Evolutionary conservation across 768 basidiomycete species (phyloP).

Genomic region (Trametes sanguinea): DNA sequence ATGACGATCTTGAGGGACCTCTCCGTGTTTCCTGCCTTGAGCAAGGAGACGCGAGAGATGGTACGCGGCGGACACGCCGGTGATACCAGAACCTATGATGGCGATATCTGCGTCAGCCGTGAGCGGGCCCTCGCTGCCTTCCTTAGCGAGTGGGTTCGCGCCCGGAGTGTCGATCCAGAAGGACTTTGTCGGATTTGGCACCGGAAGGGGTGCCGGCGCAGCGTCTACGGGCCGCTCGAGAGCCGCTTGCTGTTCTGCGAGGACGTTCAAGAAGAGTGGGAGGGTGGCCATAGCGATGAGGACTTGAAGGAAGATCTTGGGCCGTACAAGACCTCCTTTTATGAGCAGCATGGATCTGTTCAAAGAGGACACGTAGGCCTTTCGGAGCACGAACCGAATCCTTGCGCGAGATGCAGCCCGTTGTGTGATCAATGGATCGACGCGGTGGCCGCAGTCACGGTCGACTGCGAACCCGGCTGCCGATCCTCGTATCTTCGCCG

Average conservation of each 20-base stretch:
- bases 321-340: no score
- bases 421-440: no score
- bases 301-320: neutral
- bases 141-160: slow-evolving; percentile 65
- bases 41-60: slow-evolving; percentile 51
- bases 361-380: no score
- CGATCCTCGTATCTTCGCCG: no score
- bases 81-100: slow-evolving; percentile 80
- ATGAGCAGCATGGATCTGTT: no score
- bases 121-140: slow-evolving; percentile 66
- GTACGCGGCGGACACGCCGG: slow-evolving; percentile 74
- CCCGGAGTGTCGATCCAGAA: slow-evolving; percentile 67
- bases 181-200: slow-evolving; percentile 64
- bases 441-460: no score
- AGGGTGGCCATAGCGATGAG: slow-evolving; percentile 18
- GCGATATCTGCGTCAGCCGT: slow-evolving; percentile 67
- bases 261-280: slow-evolving; percentile 24
- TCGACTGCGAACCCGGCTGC: no score
- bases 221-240: slow-evolving; percentile 12
- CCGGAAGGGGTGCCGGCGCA: slow-evolving; percentile 47
- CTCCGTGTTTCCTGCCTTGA: slow-evolving; percentile 3
- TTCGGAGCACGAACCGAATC: no score
- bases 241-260: slow-evolving; percentile 22
- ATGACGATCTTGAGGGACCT: slow-evolving; percentile 54
- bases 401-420: no score